phyloP scores from a whole-genome alignment of 805 yeast genomes.

The Wickerhamiella siamensis region DNA sequence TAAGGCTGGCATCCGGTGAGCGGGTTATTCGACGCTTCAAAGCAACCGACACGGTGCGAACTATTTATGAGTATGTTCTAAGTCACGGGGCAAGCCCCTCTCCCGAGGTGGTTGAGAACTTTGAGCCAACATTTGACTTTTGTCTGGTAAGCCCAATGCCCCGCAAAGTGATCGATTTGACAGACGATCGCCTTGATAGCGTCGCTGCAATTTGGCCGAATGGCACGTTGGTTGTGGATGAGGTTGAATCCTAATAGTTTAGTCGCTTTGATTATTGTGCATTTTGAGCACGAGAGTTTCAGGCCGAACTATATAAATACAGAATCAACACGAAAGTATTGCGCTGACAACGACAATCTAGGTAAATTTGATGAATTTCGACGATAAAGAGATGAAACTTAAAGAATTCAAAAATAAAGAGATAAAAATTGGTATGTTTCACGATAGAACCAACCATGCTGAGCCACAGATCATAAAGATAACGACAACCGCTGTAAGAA shows the following conservation, averaged over 20 bases:
- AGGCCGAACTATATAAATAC: too few species aligned
- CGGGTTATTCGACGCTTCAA: constrained; percentile 40
- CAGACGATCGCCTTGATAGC: constrained; percentile 27
- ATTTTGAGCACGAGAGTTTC: too few species aligned
- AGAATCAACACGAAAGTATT: too few species aligned
- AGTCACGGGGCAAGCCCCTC: constrained; percentile 23
- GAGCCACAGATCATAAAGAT: constrained; percentile 62
- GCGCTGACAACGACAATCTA: too few species aligned
- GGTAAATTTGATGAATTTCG: too few species aligned
- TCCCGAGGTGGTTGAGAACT: constrained; percentile 20
- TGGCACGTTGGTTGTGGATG: constrained; percentile 46
- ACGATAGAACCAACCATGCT: constrained; percentile 18
- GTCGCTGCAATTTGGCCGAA: constrained; percentile 43
- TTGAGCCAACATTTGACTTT: constrained; percentile 36
- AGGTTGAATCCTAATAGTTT: constrained; percentile 6
- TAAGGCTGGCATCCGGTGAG: constrained; percentile 49
- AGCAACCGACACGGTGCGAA: constrained; percentile 37
- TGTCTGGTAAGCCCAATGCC: constrained; percentile 44
- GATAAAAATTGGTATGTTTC: too few species aligned
- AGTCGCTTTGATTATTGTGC: too few species aligned
- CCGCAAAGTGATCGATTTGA: constrained; percentile 31
- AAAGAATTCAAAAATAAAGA: too few species aligned
- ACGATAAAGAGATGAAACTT: too few species aligned
- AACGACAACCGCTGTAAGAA: constrained; percentile 61
- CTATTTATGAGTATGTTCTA: constrained; percentile 60